Percentiles rank a stretch among this genome's conserved stretches.
Evolutionary conservation across 2,329 filamentous ascomycete species (phyloP).

Genomic region (Aspergillus aculeatinus): DNA sequence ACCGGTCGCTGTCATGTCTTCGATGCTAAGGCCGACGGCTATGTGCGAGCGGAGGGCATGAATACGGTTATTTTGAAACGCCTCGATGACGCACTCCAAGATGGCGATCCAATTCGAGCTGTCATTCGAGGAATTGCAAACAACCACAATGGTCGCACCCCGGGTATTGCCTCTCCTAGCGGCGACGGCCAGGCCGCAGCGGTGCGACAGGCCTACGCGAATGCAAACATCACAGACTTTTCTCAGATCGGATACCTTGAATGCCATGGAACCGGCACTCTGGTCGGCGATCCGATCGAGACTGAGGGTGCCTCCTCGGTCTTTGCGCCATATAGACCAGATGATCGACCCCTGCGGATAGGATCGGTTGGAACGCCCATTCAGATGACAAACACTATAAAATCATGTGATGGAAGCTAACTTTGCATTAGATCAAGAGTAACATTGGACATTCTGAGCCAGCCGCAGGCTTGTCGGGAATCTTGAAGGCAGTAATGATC

Average conservation of each 20-base stretch:
- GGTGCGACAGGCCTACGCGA: constrained; percentile 2
- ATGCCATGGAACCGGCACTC: constrained; percentile 43
- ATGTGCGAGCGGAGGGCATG: constrained; percentile 33
- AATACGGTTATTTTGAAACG: constrained; percentile 30
- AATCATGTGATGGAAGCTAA: neutral
- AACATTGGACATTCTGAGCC: constrained; percentile 30
- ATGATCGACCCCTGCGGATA: constrained; percentile 14
- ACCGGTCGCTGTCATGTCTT: constrained; percentile 27
- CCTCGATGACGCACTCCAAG: constrained; percentile 26
- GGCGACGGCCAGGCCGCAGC: constrained; percentile 4
- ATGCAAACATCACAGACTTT: constrained; percentile 30
- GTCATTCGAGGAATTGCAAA: constrained; percentile 26
- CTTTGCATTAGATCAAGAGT: constrained; percentile 21
- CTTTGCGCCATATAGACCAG: constrained; percentile 13
- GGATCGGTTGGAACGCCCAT: constrained; percentile 17
- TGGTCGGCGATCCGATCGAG: constrained; percentile 29
- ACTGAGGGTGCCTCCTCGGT: constrained; percentile 21
- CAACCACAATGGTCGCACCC: constrained; percentile 25
- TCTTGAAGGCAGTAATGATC: constrained; percentile 29
- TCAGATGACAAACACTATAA: neutral
- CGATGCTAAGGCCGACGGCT: constrained; percentile 30
- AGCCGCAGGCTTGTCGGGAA: constrained; percentile 26
- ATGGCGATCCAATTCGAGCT: constrained; percentile 29
- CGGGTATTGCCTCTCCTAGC: constrained; percentile 8
- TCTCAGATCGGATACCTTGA: constrained; percentile 37